Evolutionary conservation across 345 rosid genomes (phyloP).

Genomic region (Euphorbia tirucalli): DNA sequence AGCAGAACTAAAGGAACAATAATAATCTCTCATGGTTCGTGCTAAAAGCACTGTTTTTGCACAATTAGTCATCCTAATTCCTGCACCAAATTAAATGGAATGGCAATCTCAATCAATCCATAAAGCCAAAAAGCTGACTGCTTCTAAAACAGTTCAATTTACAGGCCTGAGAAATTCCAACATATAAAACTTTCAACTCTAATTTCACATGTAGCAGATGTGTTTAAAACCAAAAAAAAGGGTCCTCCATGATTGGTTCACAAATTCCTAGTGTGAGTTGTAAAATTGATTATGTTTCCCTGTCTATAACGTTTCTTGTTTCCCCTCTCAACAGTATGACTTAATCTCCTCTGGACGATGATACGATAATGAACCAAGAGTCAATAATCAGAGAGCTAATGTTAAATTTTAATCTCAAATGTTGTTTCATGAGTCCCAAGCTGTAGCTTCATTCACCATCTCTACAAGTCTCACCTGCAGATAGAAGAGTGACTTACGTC

Average conservation of each 20-base stretch:
- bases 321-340: no score
- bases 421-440: conserved; percentile 45
- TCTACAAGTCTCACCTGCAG: conserved; percentile 61
- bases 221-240: conserved; percentile 22
- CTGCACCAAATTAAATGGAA: not conserved
- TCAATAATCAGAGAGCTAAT: not conserved
- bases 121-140: not conserved
- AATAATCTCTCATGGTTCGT: not conserved
- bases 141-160: conserved; percentile 5
- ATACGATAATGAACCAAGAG: not conserved
- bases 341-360: conserved; percentile 9
- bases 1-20: not conserved
- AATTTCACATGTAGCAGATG: conserved; percentile 9
- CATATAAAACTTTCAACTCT: conserved; percentile 12
- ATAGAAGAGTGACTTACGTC: not conserved
- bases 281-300: conserved; percentile 11
- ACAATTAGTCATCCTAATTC: no score
- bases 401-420: conserved; percentile 23
- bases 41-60: not conserved
- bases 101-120: not conserved
- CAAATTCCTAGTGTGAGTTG: conserved; percentile 6
- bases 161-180: conserved; percentile 6
- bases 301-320: conserved; percentile 22
- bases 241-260: conserved; percentile 4
- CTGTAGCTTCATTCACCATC: conserved; percentile 69